Conservation (phyloP, 768 basidiomycete genomes). For the Gymnopilus dilepis region DNA sequence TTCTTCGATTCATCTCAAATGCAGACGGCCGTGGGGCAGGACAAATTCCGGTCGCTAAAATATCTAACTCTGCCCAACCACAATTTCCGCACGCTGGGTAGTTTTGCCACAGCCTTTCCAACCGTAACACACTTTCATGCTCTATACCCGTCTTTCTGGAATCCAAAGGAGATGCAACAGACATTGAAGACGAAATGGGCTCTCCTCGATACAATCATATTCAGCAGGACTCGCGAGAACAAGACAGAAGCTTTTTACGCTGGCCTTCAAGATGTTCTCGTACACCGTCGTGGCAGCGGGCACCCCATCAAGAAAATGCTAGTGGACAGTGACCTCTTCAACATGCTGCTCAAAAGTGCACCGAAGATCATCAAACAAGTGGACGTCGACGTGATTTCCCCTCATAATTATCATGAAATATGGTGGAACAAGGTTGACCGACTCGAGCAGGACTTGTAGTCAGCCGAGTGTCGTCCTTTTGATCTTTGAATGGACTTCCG, state of each 20-base stretch:
- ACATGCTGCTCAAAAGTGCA: slow-evolving; percentile 11
- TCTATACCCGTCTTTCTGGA: slow-evolving; percentile 29
- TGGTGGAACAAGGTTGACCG: slow-evolving; percentile 34
- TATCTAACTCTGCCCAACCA: slow-evolving; percentile 38
- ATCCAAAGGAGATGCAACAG: slow-evolving; percentile 22
- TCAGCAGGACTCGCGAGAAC: slow-evolving; percentile 33
- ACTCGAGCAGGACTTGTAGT: background rate
- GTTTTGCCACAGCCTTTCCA: slow-evolving; percentile 33
- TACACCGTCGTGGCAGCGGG: slow-evolving; percentile 18
- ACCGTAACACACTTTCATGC: slow-evolving; percentile 38
- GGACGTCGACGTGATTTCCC: slow-evolving; percentile 22
- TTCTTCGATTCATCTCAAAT: slow-evolving; percentile 30
- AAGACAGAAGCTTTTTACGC: slow-evolving; percentile 25
- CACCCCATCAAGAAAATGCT: slow-evolving; percentile 31
- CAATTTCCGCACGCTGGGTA: slow-evolving; percentile 24
- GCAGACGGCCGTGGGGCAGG: slow-evolving; percentile 4
- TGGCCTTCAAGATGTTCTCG: slow-evolving; percentile 23
- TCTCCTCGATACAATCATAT: slow-evolving; percentile 31
- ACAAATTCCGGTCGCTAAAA: slow-evolving; percentile 36
- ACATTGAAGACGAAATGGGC: slow-evolving; percentile 23
- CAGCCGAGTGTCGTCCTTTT: too few species aligned
- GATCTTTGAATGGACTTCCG: background rate
- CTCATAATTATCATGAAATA: slow-evolving; percentile 34
- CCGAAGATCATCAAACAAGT: slow-evolving; percentile 12
- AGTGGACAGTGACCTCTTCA: slow-evolving; percentile 34